These are phyloP conservation scores for Kodamaea sp. DNA, from an alignment of 1,139 yeast species.

Conservation along the genomic window DNA sequence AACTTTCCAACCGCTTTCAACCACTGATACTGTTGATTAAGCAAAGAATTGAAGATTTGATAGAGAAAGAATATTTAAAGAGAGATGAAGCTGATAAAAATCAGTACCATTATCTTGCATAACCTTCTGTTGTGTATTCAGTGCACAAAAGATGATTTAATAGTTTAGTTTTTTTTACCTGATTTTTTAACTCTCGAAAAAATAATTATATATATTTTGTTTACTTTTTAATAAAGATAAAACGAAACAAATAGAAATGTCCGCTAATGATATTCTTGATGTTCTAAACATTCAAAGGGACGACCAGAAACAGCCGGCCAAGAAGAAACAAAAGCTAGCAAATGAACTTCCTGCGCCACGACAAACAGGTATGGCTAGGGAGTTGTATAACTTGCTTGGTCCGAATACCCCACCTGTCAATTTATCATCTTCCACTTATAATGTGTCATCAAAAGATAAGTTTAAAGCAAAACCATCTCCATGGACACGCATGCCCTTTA, in stretches of 20 bases:
- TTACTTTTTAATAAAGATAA: not conserved
- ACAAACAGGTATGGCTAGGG: constrained; percentile 85
- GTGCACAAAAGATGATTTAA: not conserved
- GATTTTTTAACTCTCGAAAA: constrained; percentile 2
- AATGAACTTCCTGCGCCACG: constrained; percentile 26
- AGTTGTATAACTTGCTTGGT: constrained; percentile 81
- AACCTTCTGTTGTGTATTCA: constrained; percentile 1
- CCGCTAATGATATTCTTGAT: constrained; percentile 68
- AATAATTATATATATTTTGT: not conserved
- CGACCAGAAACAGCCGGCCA: constrained; percentile 32
- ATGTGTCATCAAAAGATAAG: constrained; percentile 55
- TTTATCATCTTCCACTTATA: constrained; percentile 43
- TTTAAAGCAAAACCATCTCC: constrained; percentile 72
- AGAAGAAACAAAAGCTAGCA: constrained; percentile 38
- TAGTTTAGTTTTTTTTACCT: not conserved
- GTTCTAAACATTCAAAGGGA: constrained; percentile 64
- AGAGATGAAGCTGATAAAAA: constrained; percentile 63
- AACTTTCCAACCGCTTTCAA: constrained; percentile 60
- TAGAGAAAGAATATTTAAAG: constrained; percentile 80
- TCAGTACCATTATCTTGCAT: constrained; percentile 73
- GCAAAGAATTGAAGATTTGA: constrained; percentile 71
- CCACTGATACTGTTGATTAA: constrained; percentile 69
- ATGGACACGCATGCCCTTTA: constrained; percentile 71
- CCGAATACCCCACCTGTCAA: constrained; percentile 87
- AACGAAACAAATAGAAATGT: constrained; percentile 24